Evolutionary conservation across 2,329 filamentous ascomycete genomes (phyloP).

Genomic region (Elsinoe ampelina): DNA sequence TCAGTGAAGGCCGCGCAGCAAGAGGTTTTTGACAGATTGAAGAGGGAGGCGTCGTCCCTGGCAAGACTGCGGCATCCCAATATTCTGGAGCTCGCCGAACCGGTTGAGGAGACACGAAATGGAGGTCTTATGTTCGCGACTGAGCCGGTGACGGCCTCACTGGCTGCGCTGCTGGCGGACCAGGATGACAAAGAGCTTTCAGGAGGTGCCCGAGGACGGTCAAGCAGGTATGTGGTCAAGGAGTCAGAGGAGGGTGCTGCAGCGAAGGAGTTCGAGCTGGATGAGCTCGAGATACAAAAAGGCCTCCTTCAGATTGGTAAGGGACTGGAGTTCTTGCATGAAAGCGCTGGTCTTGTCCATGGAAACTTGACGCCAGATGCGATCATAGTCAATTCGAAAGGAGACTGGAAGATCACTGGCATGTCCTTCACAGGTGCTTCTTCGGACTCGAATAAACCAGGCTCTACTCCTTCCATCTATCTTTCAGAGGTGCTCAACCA

Average conservation of each 20-base stretch:
- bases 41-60: conserved; percentile 82
- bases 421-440: conserved; percentile 78
- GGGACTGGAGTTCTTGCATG: conserved; percentile 87
- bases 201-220: conserved; percentile 54
- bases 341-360: conserved; percentile 88
- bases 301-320: conserved; percentile 87
- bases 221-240: conserved; percentile 72
- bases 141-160: conserved; percentile 80
- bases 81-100: conserved; percentile 85
- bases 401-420: conserved; percentile 98
- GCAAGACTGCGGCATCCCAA: conserved; percentile 84
- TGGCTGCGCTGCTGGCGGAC: conserved; percentile 70
- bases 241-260: conserved; percentile 59
- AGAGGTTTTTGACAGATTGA: conserved; percentile 82
- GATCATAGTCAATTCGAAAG: conserved; percentile 91
- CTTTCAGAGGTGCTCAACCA: conserved; percentile 77
- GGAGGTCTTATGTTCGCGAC: conserved; percentile 94
- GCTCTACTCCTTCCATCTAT: conserved; percentile 69
- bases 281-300: conserved; percentile 96
- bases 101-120: conserved; percentile 84
- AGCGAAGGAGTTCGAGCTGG: conserved; percentile 79
- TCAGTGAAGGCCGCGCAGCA: conserved; percentile 74
- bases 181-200: conserved; percentile 78
- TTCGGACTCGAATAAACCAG: conserved; percentile 55
- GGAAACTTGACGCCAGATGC: conserved; percentile 91